Base-by-base conservation (phyloP, 192 early-diverging fungal species). In the Coemansia sp. region DNA sequence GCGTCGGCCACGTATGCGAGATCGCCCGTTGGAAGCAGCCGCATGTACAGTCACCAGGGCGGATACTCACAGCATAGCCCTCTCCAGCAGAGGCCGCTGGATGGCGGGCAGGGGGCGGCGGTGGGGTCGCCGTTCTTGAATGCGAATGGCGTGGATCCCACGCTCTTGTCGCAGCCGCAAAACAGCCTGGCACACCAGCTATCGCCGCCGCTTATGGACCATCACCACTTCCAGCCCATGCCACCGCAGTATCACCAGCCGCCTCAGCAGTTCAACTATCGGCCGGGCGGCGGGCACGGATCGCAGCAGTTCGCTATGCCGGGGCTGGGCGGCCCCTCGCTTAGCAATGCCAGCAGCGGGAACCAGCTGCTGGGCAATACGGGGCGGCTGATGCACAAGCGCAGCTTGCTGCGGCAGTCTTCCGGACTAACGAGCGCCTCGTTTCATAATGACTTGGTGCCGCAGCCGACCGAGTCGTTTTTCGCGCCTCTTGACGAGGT, bases 81-180 rank as follows among this genome's bases (percentile, higher is more conserved):
- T 31, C 31, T 31, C 9, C 45, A 25, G 48, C 48, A 52, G 23
- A 11, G 21, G 48, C 45, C n/a, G 23, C 12, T 52, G 48, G 39
- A 42, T 16, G 39, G 16, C 6, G 16, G 14, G 39, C 75, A 68
- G 55, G 62, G 41, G 2, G 58, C 41, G 2, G 63, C 28, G 3
- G 50, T 69, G n/a, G 68, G 64, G 9, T 63, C 71, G 25, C 72
- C 77, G 61, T 80, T 75, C 35, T 41, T 80, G 23, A 75, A 66
- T 25, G 53, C 68, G 6, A 35, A 59, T 25, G 77, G 72, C 25
- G 69, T 69, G 37, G 63, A 80, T 66, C 69, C 72, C 18, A 80
- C 72, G 59, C 62, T 80, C 20, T 75, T 80, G 77, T 80, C 77
- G 65, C 77, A 80, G 72, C 77, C 77, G 50, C 77, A 80, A 34